These are phyloP conservation scores for Sanghuangporus weigelae DNA, from an alignment of 1,284 basidiomycete genomes.

Conservation along the genomic window DNA sequence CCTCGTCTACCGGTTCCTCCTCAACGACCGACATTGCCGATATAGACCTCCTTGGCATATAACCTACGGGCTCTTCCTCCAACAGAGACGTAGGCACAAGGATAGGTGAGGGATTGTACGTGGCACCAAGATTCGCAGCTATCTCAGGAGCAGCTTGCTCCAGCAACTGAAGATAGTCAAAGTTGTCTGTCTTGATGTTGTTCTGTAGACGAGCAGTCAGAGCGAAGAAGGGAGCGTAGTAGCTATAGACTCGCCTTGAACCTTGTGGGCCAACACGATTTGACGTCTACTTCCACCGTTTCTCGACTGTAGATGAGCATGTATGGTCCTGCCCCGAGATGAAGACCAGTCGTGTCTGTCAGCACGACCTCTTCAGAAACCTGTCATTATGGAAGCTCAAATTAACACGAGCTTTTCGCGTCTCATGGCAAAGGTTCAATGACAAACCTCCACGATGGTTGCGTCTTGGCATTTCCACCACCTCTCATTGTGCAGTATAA, in stretches of 20 bases:
- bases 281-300: constrained; percentile 11
- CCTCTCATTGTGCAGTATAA: constrained; percentile 53
- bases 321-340: constrained; percentile 69
- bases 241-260: neutral
- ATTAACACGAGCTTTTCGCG: neutral
- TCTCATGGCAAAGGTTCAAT: neutral
- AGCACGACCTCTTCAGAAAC: constrained; percentile 64
- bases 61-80: neutral
- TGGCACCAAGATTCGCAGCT: constrained; percentile 1
- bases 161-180: neutral
- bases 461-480: constrained; percentile 82
- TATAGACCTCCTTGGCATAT: constrained; percentile 1
- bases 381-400: constrained; percentile 30
- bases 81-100: neutral
- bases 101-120: neutral
- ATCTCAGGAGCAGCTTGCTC: constrained; percentile 1
- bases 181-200: constrained; percentile 6
- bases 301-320: constrained; percentile 64
- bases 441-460: constrained; percentile 53
- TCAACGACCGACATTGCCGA: constrained; percentile 6
- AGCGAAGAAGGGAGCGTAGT: neutral
- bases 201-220: neutral
- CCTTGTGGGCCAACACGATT: constrained; percentile 8
- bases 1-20: neutral
- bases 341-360: constrained; percentile 60